A percentile compares a stretch with the other conserved stretches of the same genome.
These are phyloP conservation scores for Colletotrichum zoysiae DNA, from an alignment of 2,329 filamentous ascomycete species.

Conservation along the genomic window DNA sequence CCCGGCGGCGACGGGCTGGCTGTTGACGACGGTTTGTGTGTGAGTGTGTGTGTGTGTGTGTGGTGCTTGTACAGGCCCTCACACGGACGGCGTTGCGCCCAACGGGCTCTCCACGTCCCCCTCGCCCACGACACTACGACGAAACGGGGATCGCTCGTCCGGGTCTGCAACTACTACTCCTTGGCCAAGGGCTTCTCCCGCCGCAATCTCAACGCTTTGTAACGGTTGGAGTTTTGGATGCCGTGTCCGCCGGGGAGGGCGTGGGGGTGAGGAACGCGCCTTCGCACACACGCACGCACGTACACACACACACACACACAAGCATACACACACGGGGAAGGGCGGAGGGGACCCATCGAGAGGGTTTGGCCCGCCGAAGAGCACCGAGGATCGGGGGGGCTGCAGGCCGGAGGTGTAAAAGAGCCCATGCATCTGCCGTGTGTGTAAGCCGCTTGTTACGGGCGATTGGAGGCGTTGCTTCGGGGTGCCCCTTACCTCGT, in stretches of 20 bases:
- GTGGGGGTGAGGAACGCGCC: background rate
- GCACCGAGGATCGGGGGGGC: no score
- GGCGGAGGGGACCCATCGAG: background rate
- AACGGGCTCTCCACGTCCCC: background rate
- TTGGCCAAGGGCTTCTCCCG: slow-evolving; percentile 1
- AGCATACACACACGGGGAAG: background rate
- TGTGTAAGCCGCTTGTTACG: background rate
- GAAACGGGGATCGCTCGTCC: slow-evolving; percentile 1
- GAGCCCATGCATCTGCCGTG: background rate
- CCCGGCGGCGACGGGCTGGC: no score
- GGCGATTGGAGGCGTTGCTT: background rate
- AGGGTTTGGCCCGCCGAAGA: background rate
- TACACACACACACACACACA: background rate
- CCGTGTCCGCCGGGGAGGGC: background rate
- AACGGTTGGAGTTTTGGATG: background rate
- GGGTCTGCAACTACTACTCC: background rate
- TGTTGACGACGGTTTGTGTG: background rate
- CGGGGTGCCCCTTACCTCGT: no score
- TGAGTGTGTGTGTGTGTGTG: background rate
- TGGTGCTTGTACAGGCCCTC: background rate
- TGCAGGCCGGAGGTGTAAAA: background rate
- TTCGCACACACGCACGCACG: background rate
- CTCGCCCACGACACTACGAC: background rate
- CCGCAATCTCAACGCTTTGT: background rate
- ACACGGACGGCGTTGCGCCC: background rate